Evolutionary conservation across 352 stramenopile species (phyloP).

Genomic region (Peronospora farinosa): DNA sequence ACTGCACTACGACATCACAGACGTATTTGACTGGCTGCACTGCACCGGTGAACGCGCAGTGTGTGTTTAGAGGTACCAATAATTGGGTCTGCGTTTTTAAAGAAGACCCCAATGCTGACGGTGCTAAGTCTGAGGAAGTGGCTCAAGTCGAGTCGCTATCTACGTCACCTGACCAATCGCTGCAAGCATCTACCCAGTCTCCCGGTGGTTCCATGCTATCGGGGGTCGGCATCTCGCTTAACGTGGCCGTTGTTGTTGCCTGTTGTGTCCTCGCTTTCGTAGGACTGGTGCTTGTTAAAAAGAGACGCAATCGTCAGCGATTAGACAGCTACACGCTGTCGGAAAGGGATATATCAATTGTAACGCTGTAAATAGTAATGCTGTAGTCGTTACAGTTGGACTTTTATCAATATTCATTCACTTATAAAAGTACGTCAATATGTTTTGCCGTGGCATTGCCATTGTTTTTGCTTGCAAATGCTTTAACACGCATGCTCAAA

Average conservation of each 20-base stretch:
- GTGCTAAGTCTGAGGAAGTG: background rate
- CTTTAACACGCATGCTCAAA: no score
- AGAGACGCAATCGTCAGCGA: constrained; percentile 15
- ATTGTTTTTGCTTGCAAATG: no score
- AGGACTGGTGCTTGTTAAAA: constrained; percentile 23
- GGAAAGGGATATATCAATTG: constrained; percentile 10
- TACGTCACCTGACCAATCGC: background rate
- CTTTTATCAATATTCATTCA: background rate
- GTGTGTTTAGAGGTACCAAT: constrained; percentile 18
- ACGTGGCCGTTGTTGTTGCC: constrained; percentile 18
- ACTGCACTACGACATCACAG: constrained; percentile 22
- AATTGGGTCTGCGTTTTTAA: constrained; percentile 38
- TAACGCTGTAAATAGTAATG: constrained; percentile 9
- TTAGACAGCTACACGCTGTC: constrained; percentile 3
- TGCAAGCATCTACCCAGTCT: constrained; percentile 9
- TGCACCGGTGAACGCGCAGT: constrained; percentile 36
- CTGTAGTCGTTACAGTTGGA: no score
- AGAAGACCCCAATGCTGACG: background rate
- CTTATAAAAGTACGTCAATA: background rate
- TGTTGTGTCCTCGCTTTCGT: constrained; percentile 27
- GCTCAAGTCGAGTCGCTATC: background rate
- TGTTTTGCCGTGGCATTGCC: no score
- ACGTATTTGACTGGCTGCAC: constrained; percentile 35
- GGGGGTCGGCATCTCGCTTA: constrained; percentile 10
- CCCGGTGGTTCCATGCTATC: background rate